A percentile compares a stretch with the other conserved stretches of the same genome.
Conservation (phyloP, 108 stramenopile species). For the Discostella stelligeroides region DNA sequence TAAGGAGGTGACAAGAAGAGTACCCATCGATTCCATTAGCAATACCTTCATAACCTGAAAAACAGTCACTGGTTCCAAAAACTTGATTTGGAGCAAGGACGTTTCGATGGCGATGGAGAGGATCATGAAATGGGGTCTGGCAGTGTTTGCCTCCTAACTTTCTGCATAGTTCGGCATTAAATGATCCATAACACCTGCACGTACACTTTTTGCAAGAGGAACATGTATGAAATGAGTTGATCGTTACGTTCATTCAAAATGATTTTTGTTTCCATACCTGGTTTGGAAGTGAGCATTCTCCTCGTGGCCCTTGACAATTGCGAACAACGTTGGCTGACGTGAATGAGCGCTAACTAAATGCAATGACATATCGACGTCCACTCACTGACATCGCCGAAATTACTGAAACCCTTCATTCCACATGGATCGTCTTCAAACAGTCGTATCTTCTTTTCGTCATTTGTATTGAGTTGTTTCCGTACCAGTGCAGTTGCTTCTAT, state of each 20-base stretch:
- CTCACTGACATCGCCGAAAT: constrained; percentile 23
- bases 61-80: constrained; percentile 77
- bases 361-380: background rate
- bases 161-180: constrained; percentile 51
- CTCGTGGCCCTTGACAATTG: constrained; percentile 44
- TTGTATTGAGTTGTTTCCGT: constrained; percentile 68
- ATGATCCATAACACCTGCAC: constrained; percentile 65
- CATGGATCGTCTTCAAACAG: constrained; percentile 87
- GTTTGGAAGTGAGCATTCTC: constrained; percentile 84
- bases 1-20: constrained; percentile 76
- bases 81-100: constrained; percentile 64
- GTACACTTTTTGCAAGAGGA: constrained; percentile 80
- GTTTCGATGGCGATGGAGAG: constrained; percentile 51
- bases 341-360: background rate
- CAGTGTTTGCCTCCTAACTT: constrained; percentile 49
- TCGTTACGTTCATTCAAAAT: background rate
- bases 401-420: constrained; percentile 51
- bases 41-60: constrained; percentile 76
- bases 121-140: constrained; percentile 64
- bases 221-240: background rate
- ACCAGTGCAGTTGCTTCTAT: constrained; percentile 60
- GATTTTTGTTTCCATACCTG: constrained; percentile 10
- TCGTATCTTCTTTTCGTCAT: constrained; percentile 66
- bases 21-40: constrained; percentile 67
- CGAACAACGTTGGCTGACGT: background rate